These are phyloP conservation scores for Bruguiera hainesii DNA, from an alignment of 441 rosid genomes.

Conservation along the genomic window DNA sequence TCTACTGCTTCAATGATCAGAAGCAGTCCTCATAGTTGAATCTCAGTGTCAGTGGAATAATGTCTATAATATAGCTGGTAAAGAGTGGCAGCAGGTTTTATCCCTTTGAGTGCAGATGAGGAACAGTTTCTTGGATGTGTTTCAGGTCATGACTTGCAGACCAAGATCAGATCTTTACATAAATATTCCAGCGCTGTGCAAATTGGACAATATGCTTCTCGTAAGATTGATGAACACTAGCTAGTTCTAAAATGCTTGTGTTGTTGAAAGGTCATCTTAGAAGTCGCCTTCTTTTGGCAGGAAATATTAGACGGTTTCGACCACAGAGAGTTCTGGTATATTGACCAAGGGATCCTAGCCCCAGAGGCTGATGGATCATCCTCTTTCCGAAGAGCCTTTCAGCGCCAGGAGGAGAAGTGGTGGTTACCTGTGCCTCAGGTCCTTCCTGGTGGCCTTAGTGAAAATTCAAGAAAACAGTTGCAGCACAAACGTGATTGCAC, in stretches of 20 bases:
- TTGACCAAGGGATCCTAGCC: constrained; percentile 86
- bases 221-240: constrained; percentile 41
- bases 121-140: constrained; percentile 10
- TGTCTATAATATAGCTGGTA: neutral
- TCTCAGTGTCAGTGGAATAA: neutral
- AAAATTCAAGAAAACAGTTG: constrained; percentile 71
- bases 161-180: constrained; percentile 85
- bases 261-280: constrained; percentile 6
- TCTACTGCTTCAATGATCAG: constrained; percentile 4
- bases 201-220: constrained; percentile 95
- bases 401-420: constrained; percentile 98
- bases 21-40: neutral
- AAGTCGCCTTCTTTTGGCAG: constrained; percentile 34
- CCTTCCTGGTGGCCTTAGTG: constrained; percentile 73
- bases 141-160: constrained; percentile 94
- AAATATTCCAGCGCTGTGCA: constrained; percentile 87
- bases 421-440: constrained; percentile 99
- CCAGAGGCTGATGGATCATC: constrained; percentile 74
- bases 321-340: constrained; percentile 86
- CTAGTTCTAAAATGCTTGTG: constrained; percentile 1
- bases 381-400: constrained; percentile 67
- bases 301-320: constrained; percentile 85
- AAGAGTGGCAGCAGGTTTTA: neutral
- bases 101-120: neutral
- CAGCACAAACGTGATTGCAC: constrained; percentile 93